phyloP scores from a whole-genome alignment of 176 grass and related monocot species.

The Sorghum bicolor region DNA sequence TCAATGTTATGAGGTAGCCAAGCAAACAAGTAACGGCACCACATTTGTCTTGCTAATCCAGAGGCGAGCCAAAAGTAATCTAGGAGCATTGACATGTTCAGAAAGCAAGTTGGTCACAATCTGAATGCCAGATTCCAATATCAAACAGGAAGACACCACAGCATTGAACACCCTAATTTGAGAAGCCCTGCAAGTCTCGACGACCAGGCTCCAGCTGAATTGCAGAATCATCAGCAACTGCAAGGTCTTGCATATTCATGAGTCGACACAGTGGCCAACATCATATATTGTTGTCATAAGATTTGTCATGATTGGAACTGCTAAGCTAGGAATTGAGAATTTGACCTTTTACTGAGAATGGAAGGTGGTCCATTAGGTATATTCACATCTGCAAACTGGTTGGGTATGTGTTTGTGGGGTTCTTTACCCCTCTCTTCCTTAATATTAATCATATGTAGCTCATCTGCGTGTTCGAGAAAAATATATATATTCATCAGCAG shows the following conservation, averaged over 20 bases:
- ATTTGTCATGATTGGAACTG: neutral
- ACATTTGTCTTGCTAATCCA: neutral
- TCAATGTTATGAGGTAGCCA: neutral
- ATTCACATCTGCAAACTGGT: neutral
- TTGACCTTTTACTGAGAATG: neutral
- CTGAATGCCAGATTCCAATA: neutral
- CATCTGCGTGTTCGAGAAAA: neutral
- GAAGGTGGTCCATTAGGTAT: neutral
- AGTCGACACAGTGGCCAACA: neutral
- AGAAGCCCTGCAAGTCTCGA: neutral
- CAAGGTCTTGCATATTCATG: neutral
- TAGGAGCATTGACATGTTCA: neutral
- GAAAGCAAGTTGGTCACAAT: neutral
- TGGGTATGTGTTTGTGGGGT: neutral
- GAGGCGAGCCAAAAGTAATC: neutral
- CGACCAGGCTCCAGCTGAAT: neutral
- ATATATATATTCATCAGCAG: neutral
- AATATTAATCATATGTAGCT: neutral
- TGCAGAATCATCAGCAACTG: neutral
- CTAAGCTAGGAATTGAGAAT: neutral
- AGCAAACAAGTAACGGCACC: neutral
- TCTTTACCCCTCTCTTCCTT: neutral
- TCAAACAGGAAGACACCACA: neutral
- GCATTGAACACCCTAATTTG: neutral
- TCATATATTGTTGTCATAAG: neutral